Conservation (phyloP, 306 rosid genomes). For the Parietaria judaica region DNA sequence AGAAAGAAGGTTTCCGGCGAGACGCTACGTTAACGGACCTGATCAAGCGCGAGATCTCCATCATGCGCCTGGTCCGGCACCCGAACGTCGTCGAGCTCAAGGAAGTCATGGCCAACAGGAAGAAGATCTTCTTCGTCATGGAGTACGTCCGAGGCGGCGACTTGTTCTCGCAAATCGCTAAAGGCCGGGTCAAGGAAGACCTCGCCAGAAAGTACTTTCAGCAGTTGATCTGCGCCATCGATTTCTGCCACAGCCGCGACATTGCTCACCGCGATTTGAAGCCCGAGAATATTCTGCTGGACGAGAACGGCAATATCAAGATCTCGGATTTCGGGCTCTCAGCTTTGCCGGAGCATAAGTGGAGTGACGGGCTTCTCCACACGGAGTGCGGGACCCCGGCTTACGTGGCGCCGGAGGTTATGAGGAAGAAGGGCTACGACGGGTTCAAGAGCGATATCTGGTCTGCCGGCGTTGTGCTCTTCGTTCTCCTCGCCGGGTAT, state of each 20-base stretch:
- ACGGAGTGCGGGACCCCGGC: slow-evolving; percentile 88
- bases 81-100: slow-evolving; percentile 66
- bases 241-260: slow-evolving; percentile 79
- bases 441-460: slow-evolving; percentile 76
- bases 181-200: slow-evolving; percentile 57
- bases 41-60: slow-evolving; percentile 67
- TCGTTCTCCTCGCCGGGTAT: slow-evolving; percentile 51
- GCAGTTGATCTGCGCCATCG: slow-evolving; percentile 55
- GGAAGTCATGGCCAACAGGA: slow-evolving; percentile 84
- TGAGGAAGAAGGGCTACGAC: slow-evolving; percentile 67
- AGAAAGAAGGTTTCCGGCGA: slow-evolving; percentile 54
- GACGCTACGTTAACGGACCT: slow-evolving; percentile 50
- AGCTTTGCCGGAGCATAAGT: slow-evolving; percentile 55
- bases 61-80: slow-evolving; percentile 63
- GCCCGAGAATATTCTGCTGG: slow-evolving; percentile 70
- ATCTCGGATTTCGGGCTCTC: slow-evolving; percentile 83
- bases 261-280: slow-evolving; percentile 75
- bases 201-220: slow-evolving; percentile 58
- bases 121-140: slow-evolving; percentile 58
- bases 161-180: slow-evolving; percentile 40
- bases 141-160: slow-evolving; percentile 67
- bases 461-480: slow-evolving; percentile 76
- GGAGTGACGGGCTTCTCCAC: slow-evolving; percentile 60
- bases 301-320: slow-evolving; percentile 54
- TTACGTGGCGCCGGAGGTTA: slow-evolving; percentile 75